A percentile compares a stretch with the other conserved stretches of the same genome.
phyloP scores from a whole-genome alignment of 1,284 basidiomycete genomes.

The Vanrija sp. region DNA sequence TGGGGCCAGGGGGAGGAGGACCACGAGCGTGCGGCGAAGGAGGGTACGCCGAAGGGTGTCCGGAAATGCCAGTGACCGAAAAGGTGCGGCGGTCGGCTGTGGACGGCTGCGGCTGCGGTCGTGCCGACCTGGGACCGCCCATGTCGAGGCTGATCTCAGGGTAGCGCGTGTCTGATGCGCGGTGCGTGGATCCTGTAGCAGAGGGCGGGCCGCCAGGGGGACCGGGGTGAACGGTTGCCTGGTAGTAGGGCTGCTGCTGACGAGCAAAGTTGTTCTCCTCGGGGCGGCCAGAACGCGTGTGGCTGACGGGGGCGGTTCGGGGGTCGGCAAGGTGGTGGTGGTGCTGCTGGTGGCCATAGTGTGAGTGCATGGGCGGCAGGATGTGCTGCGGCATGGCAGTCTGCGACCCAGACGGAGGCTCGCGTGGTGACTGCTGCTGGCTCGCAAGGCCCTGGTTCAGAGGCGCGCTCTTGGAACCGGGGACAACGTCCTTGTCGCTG shows the following conservation, averaged over 20 bases:
- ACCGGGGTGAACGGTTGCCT: not conserved
- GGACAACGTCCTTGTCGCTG: slow-evolving; percentile 35
- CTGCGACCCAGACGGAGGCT: slow-evolving; percentile 37
- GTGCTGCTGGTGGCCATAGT: slow-evolving; percentile 10
- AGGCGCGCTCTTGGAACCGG: slow-evolving; percentile 43
- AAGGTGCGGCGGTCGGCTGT: slow-evolving; percentile 30
- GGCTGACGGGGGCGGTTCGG: slow-evolving; percentile 31
- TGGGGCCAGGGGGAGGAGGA: too few relatives aligned
- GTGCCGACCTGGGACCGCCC: not conserved
- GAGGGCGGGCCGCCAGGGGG: too few relatives aligned
- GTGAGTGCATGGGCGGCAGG: slow-evolving; percentile 26
- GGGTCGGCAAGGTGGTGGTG: slow-evolving; percentile 32
- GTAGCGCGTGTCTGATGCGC: slow-evolving; percentile 7
- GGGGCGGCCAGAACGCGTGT: slow-evolving; percentile 18
- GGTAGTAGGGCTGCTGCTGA: slow-evolving; percentile 29
- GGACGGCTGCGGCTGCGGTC: slow-evolving; percentile 7
- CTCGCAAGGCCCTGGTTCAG: slow-evolving; percentile 37
- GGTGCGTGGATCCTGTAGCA: too few relatives aligned
- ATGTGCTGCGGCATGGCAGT: slow-evolving; percentile 35
- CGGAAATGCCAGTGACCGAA: slow-evolving; percentile 10
- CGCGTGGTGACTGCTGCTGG: slow-evolving; percentile 39
- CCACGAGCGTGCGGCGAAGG: slow-evolving; percentile 10
- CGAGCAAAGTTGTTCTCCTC: slow-evolving; percentile 37
- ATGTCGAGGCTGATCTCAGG: not conserved
- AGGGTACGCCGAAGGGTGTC: slow-evolving; percentile 10